phyloP scores from a whole-genome alignment of 2,329 filamentous ascomycete species.

The Fusarium subglutinans region DNA sequence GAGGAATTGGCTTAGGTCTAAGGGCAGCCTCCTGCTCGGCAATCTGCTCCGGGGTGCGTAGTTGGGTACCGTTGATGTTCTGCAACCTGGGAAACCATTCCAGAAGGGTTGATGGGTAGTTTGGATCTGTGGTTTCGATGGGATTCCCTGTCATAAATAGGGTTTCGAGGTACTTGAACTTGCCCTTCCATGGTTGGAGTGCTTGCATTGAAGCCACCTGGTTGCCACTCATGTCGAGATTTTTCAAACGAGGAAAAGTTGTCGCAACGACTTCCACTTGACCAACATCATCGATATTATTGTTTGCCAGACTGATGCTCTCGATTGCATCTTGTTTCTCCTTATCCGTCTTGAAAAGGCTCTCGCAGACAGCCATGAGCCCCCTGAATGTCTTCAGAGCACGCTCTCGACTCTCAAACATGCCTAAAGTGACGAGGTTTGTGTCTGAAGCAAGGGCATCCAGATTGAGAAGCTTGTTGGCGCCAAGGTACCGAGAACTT shows the following conservation, averaged over 20 bases:
- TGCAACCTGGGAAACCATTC: slow-evolving; percentile 86
- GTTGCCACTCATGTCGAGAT: slow-evolving; percentile 90
- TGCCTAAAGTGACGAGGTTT: slow-evolving; percentile 76
- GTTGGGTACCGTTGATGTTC: slow-evolving; percentile 77
- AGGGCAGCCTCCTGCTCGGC: slow-evolving; percentile 61
- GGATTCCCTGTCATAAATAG: slow-evolving; percentile 83
- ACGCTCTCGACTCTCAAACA: slow-evolving; percentile 76
- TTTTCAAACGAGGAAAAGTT: slow-evolving; percentile 85
- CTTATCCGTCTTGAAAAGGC: slow-evolving; percentile 75
- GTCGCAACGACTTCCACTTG: slow-evolving; percentile 79
- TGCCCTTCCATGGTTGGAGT: slow-evolving; percentile 79
- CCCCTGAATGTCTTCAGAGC: slow-evolving; percentile 91
- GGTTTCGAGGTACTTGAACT: slow-evolving; percentile 81
- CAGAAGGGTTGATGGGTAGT: slow-evolving; percentile 74
- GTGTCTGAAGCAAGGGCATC: slow-evolving; percentile 79
- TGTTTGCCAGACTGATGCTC: slow-evolving; percentile 83
- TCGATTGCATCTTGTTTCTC: slow-evolving; percentile 81
- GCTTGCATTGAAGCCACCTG: slow-evolving; percentile 73
- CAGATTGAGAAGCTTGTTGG: slow-evolving; percentile 81
- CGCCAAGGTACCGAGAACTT: slow-evolving; percentile 75
- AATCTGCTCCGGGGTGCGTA: slow-evolving; percentile 77
- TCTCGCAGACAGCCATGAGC: slow-evolving; percentile 86
- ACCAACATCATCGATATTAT: slow-evolving; percentile 77
- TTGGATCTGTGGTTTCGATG: slow-evolving; percentile 67
- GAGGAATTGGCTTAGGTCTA: slow-evolving; percentile 66